Evolutionary conservation across 1,139 yeast genomes (phyloP).

Genomic region (Wickerhamomyces sp.): DNA sequence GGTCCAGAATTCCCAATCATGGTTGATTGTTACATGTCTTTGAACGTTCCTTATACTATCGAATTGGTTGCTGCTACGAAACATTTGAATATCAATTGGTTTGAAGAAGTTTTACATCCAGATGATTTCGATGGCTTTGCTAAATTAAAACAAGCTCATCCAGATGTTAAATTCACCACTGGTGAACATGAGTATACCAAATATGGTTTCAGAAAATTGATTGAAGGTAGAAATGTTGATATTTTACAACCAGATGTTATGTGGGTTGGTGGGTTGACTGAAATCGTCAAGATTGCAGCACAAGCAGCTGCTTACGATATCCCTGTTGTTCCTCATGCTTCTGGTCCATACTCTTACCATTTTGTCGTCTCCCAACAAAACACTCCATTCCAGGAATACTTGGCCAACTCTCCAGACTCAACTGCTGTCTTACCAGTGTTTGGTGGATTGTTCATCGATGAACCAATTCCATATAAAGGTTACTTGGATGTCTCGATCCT

Average conservation of each 20-base stretch:
- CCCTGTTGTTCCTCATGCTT: conserved; percentile 47
- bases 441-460: conserved; percentile 40
- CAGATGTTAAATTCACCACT: conserved; percentile 42
- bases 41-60: conserved; percentile 42
- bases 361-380: conserved; percentile 43
- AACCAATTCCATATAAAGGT: conserved; percentile 42
- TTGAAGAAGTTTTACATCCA: conserved; percentile 46
- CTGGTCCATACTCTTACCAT: conserved; percentile 47
- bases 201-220: conserved; percentile 44
- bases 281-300: conserved; percentile 38
- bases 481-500: conserved; percentile 32
- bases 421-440: conserved; percentile 41
- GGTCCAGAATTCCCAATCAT: conserved; percentile 47
- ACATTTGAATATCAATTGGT: conserved; percentile 45
- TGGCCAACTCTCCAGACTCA: conserved; percentile 45
- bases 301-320: conserved; percentile 49
- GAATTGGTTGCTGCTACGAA: conserved; percentile 38
- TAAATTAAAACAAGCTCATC: conserved; percentile 39
- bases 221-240: conserved; percentile 42
- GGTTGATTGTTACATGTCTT: conserved; percentile 48
- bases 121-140: conserved; percentile 44
- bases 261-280: conserved; percentile 51
- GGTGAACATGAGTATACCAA: conserved; percentile 48
- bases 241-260: conserved; percentile 47
- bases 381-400: conserved; percentile 47